Evolutionary conservation across 164 flowering plant genomes (phyloP).

Genomic region (Dillenia turbinata): DNA sequence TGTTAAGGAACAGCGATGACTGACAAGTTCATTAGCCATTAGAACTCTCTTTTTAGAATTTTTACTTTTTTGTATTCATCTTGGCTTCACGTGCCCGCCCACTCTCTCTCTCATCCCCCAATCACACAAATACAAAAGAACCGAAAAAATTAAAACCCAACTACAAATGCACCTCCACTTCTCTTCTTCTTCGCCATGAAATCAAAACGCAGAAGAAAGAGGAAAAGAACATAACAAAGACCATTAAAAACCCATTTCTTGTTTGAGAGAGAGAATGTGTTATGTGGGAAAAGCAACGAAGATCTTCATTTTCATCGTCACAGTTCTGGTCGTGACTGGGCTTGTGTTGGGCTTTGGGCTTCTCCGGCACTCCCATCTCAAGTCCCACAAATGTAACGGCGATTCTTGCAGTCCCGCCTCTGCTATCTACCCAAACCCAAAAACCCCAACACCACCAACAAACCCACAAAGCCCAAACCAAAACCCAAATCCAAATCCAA

Average conservation of each 20-base stretch:
- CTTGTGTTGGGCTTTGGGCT: conserved; percentile 58
- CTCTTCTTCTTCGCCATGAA: background rate
- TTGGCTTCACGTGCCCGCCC: background rate
- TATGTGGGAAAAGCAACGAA: conserved; percentile 91
- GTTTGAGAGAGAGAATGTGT: conserved; percentile 34
- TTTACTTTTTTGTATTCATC: too few species aligned
- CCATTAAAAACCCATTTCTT: background rate
- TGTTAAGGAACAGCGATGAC: too few species aligned
- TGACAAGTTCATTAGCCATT: too few species aligned
- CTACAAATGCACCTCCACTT: background rate
- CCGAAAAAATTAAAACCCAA: background rate
- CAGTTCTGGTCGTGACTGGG: conserved; percentile 48
- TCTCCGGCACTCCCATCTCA: conserved; percentile 29
- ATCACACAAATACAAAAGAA: conserved; percentile 5
- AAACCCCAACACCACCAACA: too few species aligned
- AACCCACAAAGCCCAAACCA: background rate
- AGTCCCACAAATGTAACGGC: conserved; percentile 42
- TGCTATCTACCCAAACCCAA: conserved; percentile 22
- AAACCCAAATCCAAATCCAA: background rate
- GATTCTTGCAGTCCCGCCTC: conserved; percentile 21
- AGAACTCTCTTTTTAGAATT: too few species aligned
- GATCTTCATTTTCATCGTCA: conserved; percentile 82
- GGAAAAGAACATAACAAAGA: conserved; percentile 3
- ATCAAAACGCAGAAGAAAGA: background rate
- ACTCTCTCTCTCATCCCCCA: conserved; percentile 2